phyloP scores from a whole-genome alignment of 495 filamentous ascomycete genomes.

The Poronia punctata region DNA sequence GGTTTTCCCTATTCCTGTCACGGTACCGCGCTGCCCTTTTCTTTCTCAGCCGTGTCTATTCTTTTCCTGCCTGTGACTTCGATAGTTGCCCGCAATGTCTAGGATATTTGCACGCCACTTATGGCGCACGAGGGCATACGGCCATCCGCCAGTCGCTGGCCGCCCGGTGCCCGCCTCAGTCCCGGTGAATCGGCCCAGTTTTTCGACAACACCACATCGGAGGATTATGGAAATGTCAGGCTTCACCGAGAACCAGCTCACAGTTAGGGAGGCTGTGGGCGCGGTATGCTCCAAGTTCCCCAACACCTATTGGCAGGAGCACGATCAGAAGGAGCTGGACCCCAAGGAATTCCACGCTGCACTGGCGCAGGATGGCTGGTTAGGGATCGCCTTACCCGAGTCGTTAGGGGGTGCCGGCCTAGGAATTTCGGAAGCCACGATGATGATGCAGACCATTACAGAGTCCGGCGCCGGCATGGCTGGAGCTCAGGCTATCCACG shows the following conservation, averaged over 20 bases:
- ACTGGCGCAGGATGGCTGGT: constrained; percentile 73
- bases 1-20: too few species aligned
- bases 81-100: background rate
- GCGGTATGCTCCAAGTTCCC: constrained; percentile 62
- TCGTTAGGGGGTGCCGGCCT: constrained; percentile 65
- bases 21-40: background rate
- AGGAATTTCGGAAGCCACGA: constrained; percentile 74
- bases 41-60: background rate
- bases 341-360: constrained; percentile 68
- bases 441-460: constrained; percentile 79
- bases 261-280: constrained; percentile 61
- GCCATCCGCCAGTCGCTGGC: background rate
- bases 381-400: constrained; percentile 71
- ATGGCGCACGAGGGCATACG: background rate
- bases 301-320: constrained; percentile 61
- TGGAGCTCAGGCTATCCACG: constrained; percentile 70
- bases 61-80: background rate
- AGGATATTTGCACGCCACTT: background rate
- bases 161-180: background rate
- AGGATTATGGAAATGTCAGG: constrained; percentile 63
- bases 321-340: constrained; percentile 59
- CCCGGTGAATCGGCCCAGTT: constrained; percentile 1
- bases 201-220: constrained; percentile 20
- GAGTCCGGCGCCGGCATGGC: constrained; percentile 73
- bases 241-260: constrained; percentile 65